Evolutionary conservation across 2,329 filamentous ascomycete genomes (phyloP), one percentile per base, ranked within the genome.

Genomic region (Talaromyces sp.): DNA sequence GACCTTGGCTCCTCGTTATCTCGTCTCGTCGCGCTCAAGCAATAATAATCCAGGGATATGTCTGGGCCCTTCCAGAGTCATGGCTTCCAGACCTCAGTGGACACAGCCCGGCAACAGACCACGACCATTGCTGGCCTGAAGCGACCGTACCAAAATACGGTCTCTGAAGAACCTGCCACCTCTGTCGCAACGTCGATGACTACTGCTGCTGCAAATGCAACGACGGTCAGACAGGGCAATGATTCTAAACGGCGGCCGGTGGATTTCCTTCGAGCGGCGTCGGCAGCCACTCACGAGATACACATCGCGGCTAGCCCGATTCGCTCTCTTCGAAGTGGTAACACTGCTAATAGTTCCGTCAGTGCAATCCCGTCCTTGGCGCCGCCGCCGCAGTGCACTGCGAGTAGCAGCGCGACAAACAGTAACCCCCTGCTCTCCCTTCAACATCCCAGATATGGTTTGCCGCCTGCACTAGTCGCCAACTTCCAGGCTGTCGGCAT

Each of bases 401-500:
- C 55, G 28, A 28, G 6, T 28, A 28, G 28, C 28, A 28, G 28
- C 28, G 28, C 28, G 6, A 6, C 28, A 28, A 28, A 3, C n/a
- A 39, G 39, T 35, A 77, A 80, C 63, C 76, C 77, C 14, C 66
- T 79, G 62, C 79, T 92, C 18, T 85, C 82, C 14, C 79, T 93
- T 33, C 81, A 82, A 4, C 85, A 92, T 72, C 78, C 83, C 1
- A 77, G 77, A 42, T 93, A 92, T 76, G 83, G 79, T 8, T 78
- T 93, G 14, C 86, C 88, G 2, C 67, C 75, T 0, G 74, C 79
- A 25, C 76, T 92, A 42, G 83, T 90, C 2, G 75, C 80, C 18
- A 92, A 92, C 69, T 84, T 92, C 69, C 81, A 80, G 55, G 76
- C 79, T 0, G 78, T 90, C 42, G 89, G 89, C n/a, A 88, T 93